Evolutionary conservation across 108 stramenopile species (phyloP), one percentile per base, ranked within the genome.

Genomic region (Discostella pseudostelligera): DNA sequence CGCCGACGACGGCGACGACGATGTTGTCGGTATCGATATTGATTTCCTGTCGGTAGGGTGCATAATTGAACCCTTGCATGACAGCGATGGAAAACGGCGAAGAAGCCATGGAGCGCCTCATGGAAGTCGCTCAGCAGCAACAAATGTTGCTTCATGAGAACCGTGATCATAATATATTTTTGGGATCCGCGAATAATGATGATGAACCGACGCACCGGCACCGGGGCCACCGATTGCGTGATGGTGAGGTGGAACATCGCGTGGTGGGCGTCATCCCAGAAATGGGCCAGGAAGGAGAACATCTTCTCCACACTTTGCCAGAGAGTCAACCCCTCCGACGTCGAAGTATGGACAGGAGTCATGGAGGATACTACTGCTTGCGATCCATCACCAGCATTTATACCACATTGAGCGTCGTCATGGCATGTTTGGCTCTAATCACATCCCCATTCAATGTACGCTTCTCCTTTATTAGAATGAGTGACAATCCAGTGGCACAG

Each of bases 61-160:
- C n/a, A n/a, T n/a, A n/a, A n/a, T n/a, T n/a, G n/a, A n/a, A n/a
- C n/a, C n/a, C n/a, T n/a, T n/a, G n/a, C n/a, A n/a, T n/a, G 32
- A 5, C 32, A 32, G 32, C 32, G 32, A 32, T 32, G 5, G 32
- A 32, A 5, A 32, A 3, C 32, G 32, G 32, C 3, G 32, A 32
- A 32, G 32, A 32, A 32, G 5, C 32, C 32, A 32, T 32, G 32
- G 32, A 32, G 32, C 49, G 51, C 24, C 49, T 65, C 10, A 65
- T 65, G 51, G 63, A 65, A 25, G 13, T 65, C 21, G 63, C 63
- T 17, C 63, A 65, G 40, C 63, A 65, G 39, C 63, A 65, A 43
- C 50, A 65, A 40, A 54, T 65, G 51, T n/a, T 50, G 39, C 35
- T 53, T 21, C 63, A 65, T 16, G 37, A 24, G 1, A 50, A 63